phyloP scores from a whole-genome alignment of 805 yeast genomes.

The Starmera caribaea region DNA sequence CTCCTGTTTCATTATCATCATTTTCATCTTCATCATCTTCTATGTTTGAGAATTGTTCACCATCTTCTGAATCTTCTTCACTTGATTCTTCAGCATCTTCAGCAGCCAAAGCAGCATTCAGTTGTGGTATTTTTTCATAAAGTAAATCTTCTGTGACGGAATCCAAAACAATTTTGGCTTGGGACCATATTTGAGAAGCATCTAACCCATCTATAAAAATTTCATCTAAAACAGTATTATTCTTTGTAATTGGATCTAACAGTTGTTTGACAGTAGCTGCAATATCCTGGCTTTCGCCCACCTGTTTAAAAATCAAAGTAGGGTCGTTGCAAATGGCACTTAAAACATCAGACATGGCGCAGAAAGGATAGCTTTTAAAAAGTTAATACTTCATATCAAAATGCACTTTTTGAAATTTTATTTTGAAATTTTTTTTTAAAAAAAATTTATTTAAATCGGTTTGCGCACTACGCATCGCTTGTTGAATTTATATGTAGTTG shows the following conservation, averaged over 20 bases:
- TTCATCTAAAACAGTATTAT: slow-evolving; percentile 60
- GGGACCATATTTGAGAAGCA: slow-evolving; percentile 90
- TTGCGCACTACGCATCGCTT: too few relatives aligned
- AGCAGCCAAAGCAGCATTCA: slow-evolving; percentile 26
- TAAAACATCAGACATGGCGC: not conserved
- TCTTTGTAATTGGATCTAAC: slow-evolving; percentile 18
- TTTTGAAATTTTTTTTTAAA: too few relatives aligned
- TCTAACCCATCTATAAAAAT: slow-evolving; percentile 79
- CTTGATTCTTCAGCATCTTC: slow-evolving; percentile 10
- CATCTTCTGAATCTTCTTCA: slow-evolving; percentile 9
- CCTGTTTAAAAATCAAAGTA: not conserved
- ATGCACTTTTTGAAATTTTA: too few relatives aligned
- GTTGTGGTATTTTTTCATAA: slow-evolving; percentile 42
- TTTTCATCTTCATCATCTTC: slow-evolving; percentile 9
- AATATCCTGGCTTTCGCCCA: slow-evolving; percentile 1
- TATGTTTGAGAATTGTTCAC: slow-evolving; percentile 11
- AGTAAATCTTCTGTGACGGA: slow-evolving; percentile 60
- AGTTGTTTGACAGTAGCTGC: slow-evolving; percentile 13
- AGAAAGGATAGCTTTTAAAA: too few relatives aligned
- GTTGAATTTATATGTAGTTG: too few relatives aligned
- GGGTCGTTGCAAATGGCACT: not conserved
- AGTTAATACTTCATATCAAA: too few relatives aligned
- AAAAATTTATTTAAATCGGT: too few relatives aligned
- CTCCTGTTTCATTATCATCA: slow-evolving; percentile 16
- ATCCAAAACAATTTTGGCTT: slow-evolving; percentile 76